phyloP scores from a whole-genome alignment of 352 stramenopile genomes.

The Plasmopara halstedii region DNA sequence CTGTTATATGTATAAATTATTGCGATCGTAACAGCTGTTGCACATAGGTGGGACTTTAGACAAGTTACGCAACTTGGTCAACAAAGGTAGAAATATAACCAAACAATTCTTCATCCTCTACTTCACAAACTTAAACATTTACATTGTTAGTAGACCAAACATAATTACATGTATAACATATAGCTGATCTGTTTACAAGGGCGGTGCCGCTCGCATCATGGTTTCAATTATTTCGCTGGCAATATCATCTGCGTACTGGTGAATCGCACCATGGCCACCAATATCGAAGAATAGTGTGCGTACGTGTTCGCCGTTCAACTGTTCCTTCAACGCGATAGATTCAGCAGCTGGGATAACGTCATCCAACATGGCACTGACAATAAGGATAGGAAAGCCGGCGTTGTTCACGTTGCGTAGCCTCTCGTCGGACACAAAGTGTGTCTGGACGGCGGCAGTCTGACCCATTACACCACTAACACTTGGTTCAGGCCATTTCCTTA shows the following conservation, averaged over 20 bases:
- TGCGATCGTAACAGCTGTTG: no score
- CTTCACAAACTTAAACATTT: no score
- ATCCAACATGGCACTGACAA: constrained; percentile 41
- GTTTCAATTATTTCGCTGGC: constrained; percentile 24
- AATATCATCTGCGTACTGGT: constrained; percentile 41
- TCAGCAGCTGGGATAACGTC: constrained; percentile 37
- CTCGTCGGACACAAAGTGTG: constrained; percentile 45
- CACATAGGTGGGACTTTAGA: no score
- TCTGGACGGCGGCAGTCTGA: constrained; percentile 27
- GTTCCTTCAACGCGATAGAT: constrained; percentile 25
- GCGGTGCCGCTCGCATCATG: constrained; percentile 14
- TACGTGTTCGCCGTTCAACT: constrained; percentile 34
- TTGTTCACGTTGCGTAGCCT: constrained; percentile 32
- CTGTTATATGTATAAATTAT: no score
- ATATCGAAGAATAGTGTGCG: constrained; percentile 37
- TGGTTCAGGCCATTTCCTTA: constrained; percentile 15
- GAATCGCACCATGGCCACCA: constrained; percentile 37
- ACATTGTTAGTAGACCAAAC: no score
- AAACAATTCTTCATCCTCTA: no score
- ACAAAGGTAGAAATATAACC: no score
- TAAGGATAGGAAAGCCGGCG: constrained; percentile 37
- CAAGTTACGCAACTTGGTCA: no score
- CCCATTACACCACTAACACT: constrained; percentile 25
- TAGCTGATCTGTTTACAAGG: no score
- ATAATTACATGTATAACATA: no score